Conservation (phyloP, 768 basidiomycete species). For the Hirschioporus abietinus region DNA sequence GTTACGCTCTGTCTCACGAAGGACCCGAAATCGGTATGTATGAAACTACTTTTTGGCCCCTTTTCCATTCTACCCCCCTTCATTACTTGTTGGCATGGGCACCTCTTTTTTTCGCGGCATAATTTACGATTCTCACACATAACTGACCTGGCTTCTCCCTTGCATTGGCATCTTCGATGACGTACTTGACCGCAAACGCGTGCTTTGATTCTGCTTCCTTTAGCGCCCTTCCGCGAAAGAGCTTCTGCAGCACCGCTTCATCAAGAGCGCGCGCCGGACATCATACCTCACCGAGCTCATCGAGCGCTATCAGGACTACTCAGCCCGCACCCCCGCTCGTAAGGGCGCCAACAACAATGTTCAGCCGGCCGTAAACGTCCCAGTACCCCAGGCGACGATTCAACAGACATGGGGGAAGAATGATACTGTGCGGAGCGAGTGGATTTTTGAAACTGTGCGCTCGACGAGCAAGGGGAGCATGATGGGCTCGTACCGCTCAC, state of each 20-base stretch:
- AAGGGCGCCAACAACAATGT: conserved; percentile 13
- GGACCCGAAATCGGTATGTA: conserved; percentile 70
- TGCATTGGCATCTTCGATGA: not conserved
- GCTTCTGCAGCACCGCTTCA: conserved; percentile 90
- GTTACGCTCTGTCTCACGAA: conserved; percentile 87
- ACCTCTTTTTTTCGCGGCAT: not conserved
- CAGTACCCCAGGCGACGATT: conserved; percentile 52
- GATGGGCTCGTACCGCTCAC: conserved; percentile 74
- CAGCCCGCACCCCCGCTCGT: conserved; percentile 52
- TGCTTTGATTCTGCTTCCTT: conserved; percentile 15
- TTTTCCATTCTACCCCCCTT: not conserved
- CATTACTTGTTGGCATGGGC: not conserved
- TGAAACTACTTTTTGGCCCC: not conserved
- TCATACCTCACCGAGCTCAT: conserved; percentile 82
- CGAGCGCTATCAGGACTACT: conserved; percentile 80
- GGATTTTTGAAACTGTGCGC: conserved; percentile 88
- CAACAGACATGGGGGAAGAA: conserved; percentile 67
- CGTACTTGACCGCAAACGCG: conserved; percentile 4
- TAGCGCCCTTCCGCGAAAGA: conserved; percentile 91
- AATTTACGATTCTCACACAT: not conserved
- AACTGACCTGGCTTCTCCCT: not conserved
- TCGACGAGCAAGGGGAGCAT: conserved; percentile 43
- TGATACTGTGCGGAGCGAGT: conserved; percentile 82
- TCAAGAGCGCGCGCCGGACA: conserved; percentile 78
- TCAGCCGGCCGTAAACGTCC: conserved; percentile 20